phyloP scores from a whole-genome alignment of 1,284 basidiomycete genomes.

The Agroathelia rolfsii region DNA sequence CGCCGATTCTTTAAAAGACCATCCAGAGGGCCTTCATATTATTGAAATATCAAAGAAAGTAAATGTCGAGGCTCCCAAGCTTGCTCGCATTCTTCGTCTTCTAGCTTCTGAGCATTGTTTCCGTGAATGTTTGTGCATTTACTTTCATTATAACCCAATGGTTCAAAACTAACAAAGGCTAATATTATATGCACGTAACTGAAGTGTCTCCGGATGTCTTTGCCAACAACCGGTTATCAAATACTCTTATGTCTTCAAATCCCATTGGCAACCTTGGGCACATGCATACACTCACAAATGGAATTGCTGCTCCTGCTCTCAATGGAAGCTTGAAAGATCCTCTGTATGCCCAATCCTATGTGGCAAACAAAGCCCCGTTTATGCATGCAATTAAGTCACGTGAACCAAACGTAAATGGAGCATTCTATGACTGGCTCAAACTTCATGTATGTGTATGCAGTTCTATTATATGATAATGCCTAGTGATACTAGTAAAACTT shows the following conservation, averaged over 20 bases:
- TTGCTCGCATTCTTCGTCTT: constrained; percentile 23
- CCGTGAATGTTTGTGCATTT: constrained; percentile 19
- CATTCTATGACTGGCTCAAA: constrained; percentile 21
- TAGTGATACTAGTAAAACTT: not conserved
- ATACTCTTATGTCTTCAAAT: constrained; percentile 19
- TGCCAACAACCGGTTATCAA: constrained; percentile 25
- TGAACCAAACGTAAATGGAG: constrained; percentile 16
- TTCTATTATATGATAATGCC: not conserved
- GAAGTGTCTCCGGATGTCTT: constrained; percentile 21
- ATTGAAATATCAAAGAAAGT: constrained; percentile 17
- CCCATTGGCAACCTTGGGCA: constrained; percentile 14
- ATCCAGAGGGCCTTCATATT: constrained; percentile 23
- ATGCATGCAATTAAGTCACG: constrained; percentile 14
- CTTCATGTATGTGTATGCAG: constrained; percentile 11
- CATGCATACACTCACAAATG: constrained; percentile 14
- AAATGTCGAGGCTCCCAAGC: constrained; percentile 20
- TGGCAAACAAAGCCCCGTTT: constrained; percentile 15
- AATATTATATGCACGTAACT: not conserved
- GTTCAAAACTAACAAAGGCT: too few relatives aligned
- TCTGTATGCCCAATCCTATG: constrained; percentile 15
- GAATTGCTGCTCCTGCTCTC: constrained; percentile 16
- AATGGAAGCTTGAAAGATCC: constrained; percentile 20
- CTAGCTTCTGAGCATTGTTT: constrained; percentile 27
- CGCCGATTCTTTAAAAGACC: constrained; percentile 18
- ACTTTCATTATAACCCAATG: not conserved